Evolutionary conservation across 331 rosid species (phyloP), one percentile per base, ranked within the genome.

Genomic region (Malus hybrid): DNA sequence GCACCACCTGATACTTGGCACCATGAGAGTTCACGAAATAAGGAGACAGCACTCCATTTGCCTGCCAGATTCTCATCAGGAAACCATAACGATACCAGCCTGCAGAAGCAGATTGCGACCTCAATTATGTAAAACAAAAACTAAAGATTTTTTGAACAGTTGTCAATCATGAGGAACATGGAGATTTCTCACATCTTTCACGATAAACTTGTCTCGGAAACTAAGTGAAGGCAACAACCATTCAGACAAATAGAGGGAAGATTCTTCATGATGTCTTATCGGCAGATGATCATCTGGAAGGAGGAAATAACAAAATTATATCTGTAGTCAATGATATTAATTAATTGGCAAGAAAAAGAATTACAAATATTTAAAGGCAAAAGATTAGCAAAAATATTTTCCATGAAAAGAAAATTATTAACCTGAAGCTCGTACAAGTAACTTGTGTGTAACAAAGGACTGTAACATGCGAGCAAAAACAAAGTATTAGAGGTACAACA

Each of bases 381-480:
- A 52, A 48, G 67, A 6, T 34, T 9, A 72, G 42, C 28, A 60
- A 70, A 58, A 50, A 5, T 26, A n/a, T 58, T 63, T 26, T 15
- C 58, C 39, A 55, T 70, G 28, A 28, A 69, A 19, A 7, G 64
- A 19, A 34, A 72, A 67, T 52, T 75, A 68, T 69, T 66, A 83
- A 93, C 97, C 98, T 91, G 98, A 83, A 76, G 86, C 76, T 68
- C 87, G 89, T 29, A 88, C 65, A 50, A 86, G 92, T 56, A 93
- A 78, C 68, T 91, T 83, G 88, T 91, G 98, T 16, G 97, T 91
- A 82, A 91, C 91, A 85, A 91, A 89, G 70, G 90, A 84, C 98
- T 93, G 96, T 77, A 80, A 82, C 71, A 79, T 29, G 36, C 26
- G 14, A 10, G 48, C 48, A 42, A 74, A 60, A 68, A 18, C 29